A percentile compares a stretch with the other conserved stretches of the same genome.
These are phyloP conservation scores for Zoysia matrella DNA, from an alignment of 202 grass and related monocot genomes.

Conservation along the genomic window DNA sequence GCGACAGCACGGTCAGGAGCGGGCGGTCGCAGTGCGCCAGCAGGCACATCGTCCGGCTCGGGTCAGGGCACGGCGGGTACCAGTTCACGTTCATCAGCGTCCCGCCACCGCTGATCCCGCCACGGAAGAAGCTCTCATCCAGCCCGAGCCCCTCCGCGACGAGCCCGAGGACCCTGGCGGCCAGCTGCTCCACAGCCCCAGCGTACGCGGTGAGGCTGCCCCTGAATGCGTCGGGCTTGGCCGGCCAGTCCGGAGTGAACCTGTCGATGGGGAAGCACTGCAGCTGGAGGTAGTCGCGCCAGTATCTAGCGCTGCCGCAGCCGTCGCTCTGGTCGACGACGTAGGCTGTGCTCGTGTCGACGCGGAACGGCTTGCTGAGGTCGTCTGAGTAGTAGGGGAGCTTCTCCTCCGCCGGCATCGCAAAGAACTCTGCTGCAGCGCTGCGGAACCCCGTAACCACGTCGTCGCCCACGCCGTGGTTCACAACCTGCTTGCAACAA, in stretches of 20 bases:
- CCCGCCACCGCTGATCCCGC: conserved; percentile 31
- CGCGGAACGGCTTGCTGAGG: conserved; percentile 34
- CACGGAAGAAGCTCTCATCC: conserved; percentile 19
- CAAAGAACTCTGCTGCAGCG: conserved; percentile 50
- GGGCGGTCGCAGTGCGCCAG: conserved; percentile 55
- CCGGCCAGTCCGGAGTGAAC: conserved; percentile 44
- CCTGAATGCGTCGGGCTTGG: conserved; percentile 36
- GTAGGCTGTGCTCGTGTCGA: conserved; percentile 54
- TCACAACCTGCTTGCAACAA: conserved; percentile 13
- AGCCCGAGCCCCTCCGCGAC: conserved; percentile 48
- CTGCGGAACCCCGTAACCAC: conserved; percentile 20
- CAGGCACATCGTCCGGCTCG: conserved; percentile 47
- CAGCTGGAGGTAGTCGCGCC: conserved; percentile 63
- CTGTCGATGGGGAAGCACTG: conserved; percentile 51
- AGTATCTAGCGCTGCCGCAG: conserved; percentile 20
- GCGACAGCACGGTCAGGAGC: conserved; percentile 51
- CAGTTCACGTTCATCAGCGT: conserved; percentile 63
- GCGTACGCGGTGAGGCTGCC: conserved; percentile 30
- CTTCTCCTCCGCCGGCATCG: conserved; percentile 40
- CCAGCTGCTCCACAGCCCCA: conserved; percentile 29
- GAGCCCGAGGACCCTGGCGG: conserved; percentile 22
- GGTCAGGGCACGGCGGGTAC: conserved; percentile 53
- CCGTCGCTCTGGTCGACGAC: conserved; percentile 14
- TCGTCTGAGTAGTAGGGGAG: conserved; percentile 49
- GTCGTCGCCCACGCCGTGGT: conserved; percentile 40